Evolutionary conservation across 1,139 yeast species (phyloP), one percentile per base, ranked within the genome.

Genomic region (Debaryomyces sp.): DNA sequence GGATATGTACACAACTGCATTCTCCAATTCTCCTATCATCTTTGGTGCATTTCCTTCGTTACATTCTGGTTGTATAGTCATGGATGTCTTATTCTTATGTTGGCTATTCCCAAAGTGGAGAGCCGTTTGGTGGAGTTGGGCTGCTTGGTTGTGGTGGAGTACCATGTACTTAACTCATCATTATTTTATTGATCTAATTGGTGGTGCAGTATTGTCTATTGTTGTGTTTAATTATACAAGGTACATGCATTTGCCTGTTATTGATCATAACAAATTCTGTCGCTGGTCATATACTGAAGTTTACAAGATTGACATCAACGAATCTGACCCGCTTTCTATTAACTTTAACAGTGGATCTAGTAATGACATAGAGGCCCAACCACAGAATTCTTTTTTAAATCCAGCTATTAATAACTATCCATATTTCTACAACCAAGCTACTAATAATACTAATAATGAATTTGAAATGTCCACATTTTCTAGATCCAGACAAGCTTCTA

Each of bases 21-120:
- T 94, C 64, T 75, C 82, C 34, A 92, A 89, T 54, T 88, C 97
- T 4, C 97, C 99, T 2, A 87, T 92, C 50, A 92, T 94, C 37
- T 94, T 94, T 71, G 99, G 99, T 40, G 99, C 99, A 0, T 91
- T 94, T 74, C 99, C 99, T 3, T 91, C 97, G 3, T 77, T 94
- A 60, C 99, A 92, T 63, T 87, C 96, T 4, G 98, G 96, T 21
- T 88, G 92, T 65, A 91, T 97, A 4, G 87, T 91, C 4, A 89
- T 92, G 90, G 96, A 91, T 65, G 96, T 94, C 5, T 73, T 91
- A 54, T 92, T 92, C 66, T 75, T 92, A 59, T 76, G 86, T 37
- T 90, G 90, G 75, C 72, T 90, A 51, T 91, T 92, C 66, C 98
- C 98, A 22, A 77, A 71, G 47, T 75, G 73, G 50, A 77, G 81